Evolutionary conservation across 2,329 filamentous ascomycete species (phyloP), one percentile per base, ranked within the genome.

Genomic region (Lachnellula arida): DNA sequence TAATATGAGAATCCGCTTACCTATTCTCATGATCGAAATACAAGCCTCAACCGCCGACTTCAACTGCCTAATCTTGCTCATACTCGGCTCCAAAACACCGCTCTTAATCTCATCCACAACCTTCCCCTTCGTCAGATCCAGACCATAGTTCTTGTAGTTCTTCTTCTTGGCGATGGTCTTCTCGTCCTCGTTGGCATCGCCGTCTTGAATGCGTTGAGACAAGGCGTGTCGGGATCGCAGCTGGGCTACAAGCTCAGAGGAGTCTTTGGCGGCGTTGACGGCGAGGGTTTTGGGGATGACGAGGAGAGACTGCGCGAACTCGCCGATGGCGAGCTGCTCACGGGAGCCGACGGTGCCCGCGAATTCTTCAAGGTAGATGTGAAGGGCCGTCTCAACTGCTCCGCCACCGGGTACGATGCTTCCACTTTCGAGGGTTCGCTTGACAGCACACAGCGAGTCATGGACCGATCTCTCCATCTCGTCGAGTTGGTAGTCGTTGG

Each of bases 401-500:
- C 93, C 94, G 63, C 94, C 94, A 63, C 94, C 94, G 15, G 94
- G 94, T 40, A 99, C 94, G 63, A 99, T 95, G 75, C 89, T 92
- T 68, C 94, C 94, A 70, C 91, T 96, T 78, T 99, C 94, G 7
- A 99, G 81, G 3, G 94, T 97, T 66, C 94, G 86, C 85, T 99
- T 99, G 62, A 99, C 92, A 47, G 94, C 94, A 64, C 90, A 97
- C 47, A 99, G 81, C 14, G 93, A 96, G 75, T 99, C 94, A 77
- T 99, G 94, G 17, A 99, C 86, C 1, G 94, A 97, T 63, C 94
- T 89, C 81, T 99, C 94, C 93, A 97, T 99, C 81, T 99, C 94
- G 70, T 99, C 94, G 32, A 99, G 84, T 59, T 91, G 90, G 77
- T 89, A 97, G 74, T 99, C 94, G 75, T 99, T 97, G 65, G 94